Conservation (phyloP, 495 filamentous ascomycete genomes). For the Aspergillus nidulans region DNA sequence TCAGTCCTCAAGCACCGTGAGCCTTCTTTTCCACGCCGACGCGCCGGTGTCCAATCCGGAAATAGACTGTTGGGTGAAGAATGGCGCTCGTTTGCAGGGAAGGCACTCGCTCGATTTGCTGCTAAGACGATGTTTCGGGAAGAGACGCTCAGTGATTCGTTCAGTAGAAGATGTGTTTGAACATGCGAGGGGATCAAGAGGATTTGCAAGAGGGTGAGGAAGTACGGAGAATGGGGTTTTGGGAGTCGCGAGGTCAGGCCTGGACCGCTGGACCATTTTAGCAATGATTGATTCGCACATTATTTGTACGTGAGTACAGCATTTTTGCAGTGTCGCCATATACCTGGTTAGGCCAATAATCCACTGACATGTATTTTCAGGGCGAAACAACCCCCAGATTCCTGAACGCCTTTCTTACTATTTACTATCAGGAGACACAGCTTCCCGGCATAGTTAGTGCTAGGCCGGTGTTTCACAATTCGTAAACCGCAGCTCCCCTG, state of each 20-base stretch:
- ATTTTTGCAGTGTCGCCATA: no score
- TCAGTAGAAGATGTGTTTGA: neutral
- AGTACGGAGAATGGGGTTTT: slow-evolving; percentile 6
- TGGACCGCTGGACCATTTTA: neutral
- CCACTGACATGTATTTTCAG: no score
- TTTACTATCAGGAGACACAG: no score
- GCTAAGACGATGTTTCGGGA: slow-evolving; percentile 12
- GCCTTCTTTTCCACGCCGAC: slow-evolving; percentile 43
- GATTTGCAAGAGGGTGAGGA: slow-evolving; percentile 6
- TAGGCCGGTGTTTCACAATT: no score
- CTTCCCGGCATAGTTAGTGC: no score
- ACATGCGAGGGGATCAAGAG: slow-evolving; percentile 1
- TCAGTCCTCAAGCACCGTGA: slow-evolving; percentile 15
- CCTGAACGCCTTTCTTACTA: no score
- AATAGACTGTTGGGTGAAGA: slow-evolving; percentile 11
- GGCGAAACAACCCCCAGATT: no score
- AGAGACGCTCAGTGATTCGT: slow-evolving; percentile 2
- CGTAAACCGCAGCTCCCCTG: no score
- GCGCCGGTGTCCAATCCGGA: slow-evolving; percentile 38
- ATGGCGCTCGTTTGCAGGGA: neutral
- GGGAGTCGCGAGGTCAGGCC: neutral
- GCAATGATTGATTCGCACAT: no score
- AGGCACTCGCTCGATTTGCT: slow-evolving; percentile 6
- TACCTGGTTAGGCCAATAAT: no score
- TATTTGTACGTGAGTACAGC: no score